Conservation (phyloP, 495 filamentous ascomycete species). For the Trichodelitschia bisporula region DNA sequence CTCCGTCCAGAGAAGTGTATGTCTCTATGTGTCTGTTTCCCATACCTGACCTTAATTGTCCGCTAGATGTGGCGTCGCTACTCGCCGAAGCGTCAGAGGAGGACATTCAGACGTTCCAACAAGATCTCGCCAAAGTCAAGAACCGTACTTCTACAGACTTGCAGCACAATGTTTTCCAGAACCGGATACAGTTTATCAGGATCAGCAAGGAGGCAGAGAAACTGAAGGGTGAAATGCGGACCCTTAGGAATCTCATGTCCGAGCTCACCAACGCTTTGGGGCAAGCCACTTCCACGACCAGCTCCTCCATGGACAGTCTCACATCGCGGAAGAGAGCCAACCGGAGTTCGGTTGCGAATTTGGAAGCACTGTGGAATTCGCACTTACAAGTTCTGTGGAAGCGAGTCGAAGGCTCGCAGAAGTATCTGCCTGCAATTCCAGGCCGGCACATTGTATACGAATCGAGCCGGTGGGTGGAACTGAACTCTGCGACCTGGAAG, state of each 20-base stretch:
- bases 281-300: constrained; percentile 26
- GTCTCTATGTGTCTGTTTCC: not conserved
- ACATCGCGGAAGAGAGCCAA: constrained; percentile 30
- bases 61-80: constrained; percentile 44
- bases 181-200: constrained; percentile 94
- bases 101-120: constrained; percentile 69
- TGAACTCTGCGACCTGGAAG: constrained; percentile 95
- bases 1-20: constrained; percentile 35
- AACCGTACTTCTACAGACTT: constrained; percentile 66
- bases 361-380: constrained; percentile 86
- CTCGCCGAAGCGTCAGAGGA: constrained; percentile 83
- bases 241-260: constrained; percentile 64
- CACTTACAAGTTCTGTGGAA: constrained; percentile 82
- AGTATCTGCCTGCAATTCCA: constrained; percentile 74
- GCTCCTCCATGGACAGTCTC: not conserved
- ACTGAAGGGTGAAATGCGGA: constrained; percentile 86
- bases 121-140: constrained; percentile 50
- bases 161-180: constrained; percentile 93
- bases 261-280: constrained; percentile 56
- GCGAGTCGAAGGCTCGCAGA: constrained; percentile 85
- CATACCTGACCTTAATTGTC: not conserved
- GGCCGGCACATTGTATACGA: constrained; percentile 82
- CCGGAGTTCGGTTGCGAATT: constrained; percentile 66
- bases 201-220: constrained; percentile 98
- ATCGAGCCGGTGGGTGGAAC: constrained; percentile 75